Evolutionary conservation across 2,329 filamentous ascomycete genomes (phyloP).

Genomic region (Diaporthe nobilis): DNA sequence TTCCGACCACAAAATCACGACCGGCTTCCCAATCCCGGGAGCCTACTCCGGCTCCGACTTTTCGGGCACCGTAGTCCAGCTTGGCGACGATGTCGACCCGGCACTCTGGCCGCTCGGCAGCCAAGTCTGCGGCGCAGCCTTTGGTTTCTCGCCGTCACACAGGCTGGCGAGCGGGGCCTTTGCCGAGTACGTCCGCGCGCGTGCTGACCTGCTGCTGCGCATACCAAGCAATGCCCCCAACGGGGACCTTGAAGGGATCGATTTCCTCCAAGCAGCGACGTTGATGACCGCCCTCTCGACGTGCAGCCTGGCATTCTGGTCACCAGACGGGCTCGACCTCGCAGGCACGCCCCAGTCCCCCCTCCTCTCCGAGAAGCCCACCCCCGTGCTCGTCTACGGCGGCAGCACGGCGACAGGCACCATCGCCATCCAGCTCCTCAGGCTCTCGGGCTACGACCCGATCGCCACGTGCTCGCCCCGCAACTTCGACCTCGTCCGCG

Average conservation of each 20-base stretch:
- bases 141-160: neutral
- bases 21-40: constrained; percentile 40
- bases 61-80: constrained; percentile 42
- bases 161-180: too few relatives aligned
- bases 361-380: constrained; percentile 46
- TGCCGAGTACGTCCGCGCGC: too few relatives aligned
- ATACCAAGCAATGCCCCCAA: too few relatives aligned
- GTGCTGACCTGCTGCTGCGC: too few relatives aligned
- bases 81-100: constrained; percentile 41
- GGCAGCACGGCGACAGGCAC: constrained; percentile 27
- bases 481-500: constrained; percentile 63
- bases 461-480: constrained; percentile 52
- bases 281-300: too few relatives aligned
- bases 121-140: constrained; percentile 42
- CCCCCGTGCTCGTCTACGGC: constrained; percentile 45
- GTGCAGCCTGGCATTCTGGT: constrained; percentile 50
- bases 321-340: constrained; percentile 53
- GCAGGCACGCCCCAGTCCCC: constrained; percentile 46
- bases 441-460: constrained; percentile 11
- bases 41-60: constrained; percentile 45
- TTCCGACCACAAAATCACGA: constrained; percentile 44
- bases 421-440: constrained; percentile 17
- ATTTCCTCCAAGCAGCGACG: too few relatives aligned
- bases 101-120: constrained; percentile 42
- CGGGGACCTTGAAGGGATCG: too few relatives aligned